Conservation (phyloP, 306 rosid species). For the Sechiopsis laciniata region DNA sequence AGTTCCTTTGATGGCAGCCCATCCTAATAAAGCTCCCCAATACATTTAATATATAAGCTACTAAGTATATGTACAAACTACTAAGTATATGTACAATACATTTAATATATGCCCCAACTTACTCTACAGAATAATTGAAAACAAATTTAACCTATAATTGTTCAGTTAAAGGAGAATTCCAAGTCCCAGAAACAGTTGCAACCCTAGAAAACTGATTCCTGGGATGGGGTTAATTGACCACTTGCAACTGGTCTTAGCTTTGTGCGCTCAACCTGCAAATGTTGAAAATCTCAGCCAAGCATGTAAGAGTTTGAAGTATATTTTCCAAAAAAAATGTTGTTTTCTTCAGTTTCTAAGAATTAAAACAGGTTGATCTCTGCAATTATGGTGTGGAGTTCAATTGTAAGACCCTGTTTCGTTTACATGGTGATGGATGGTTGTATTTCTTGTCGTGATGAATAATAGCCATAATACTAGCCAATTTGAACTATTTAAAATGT, state of each 20-base stretch:
- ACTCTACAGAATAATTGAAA: not conserved
- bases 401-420: not conserved
- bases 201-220: slow-evolving; percentile 79
- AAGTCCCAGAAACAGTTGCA: slow-evolving; percentile 81
- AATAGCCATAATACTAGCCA: not conserved
- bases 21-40: slow-evolving; percentile 94
- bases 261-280: slow-evolving; percentile 82
- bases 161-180: slow-evolving; percentile 79
- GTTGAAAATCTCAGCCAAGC: slow-evolving; percentile 18
- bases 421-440: not conserved
- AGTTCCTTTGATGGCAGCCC: slow-evolving; percentile 80
- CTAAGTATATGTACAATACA: not conserved
- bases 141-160: slow-evolving; percentile 60
- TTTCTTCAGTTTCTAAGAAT: not conserved
- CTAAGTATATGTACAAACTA: not conserved
- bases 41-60: no score
- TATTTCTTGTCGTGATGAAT: not conserved
- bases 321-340: not conserved
- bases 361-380: not conserved
- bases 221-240: slow-evolving; percentile 76
- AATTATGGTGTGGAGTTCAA: not conserved
- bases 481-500: not conserved
- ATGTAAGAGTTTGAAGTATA: slow-evolving; percentile 21
- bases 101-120: not conserved
- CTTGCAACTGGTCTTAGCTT: slow-evolving; percentile 84